Percentiles rank a stretch among this genome's conserved stretches.
Evolutionary conservation across 1,139 yeast species (phyloP).

Genomic region (Blastobotrys proliferans): DNA sequence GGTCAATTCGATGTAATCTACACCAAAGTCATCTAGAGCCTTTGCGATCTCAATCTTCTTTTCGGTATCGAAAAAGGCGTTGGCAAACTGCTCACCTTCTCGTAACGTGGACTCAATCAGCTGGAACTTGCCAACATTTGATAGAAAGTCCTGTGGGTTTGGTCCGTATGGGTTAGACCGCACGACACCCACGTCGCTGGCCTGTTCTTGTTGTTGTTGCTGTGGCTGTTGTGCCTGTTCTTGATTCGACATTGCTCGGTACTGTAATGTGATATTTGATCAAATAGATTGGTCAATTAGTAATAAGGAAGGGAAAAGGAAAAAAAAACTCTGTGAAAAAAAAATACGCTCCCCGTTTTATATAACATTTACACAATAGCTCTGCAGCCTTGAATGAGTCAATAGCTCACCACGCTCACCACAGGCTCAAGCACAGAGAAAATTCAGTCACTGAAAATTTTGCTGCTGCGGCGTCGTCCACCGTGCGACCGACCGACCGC

Average conservation of each 20-base stretch:
- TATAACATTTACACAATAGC: no score
- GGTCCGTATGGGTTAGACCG: constrained; percentile 84
- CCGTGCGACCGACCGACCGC: no score
- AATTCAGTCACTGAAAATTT: no score
- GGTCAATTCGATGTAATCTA: constrained; percentile 94
- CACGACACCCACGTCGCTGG: constrained; percentile 13
- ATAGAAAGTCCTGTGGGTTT: constrained; percentile 85
- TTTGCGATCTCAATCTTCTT: constrained; percentile 97
- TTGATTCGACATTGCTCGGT: constrained; percentile 11
- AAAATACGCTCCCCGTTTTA: neutral
- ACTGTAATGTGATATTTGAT: no score
- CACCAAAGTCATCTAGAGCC: constrained; percentile 97
- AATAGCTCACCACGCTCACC: no score
- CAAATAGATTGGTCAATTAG: neutral
- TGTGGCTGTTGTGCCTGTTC: constrained; percentile 6
- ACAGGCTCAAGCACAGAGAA: no score
- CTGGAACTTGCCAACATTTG: constrained; percentile 86
- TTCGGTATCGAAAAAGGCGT: constrained; percentile 91
- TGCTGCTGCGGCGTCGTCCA: no score
- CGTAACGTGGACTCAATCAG: constrained; percentile 92
- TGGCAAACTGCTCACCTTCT: constrained; percentile 99
- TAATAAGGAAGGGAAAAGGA: neutral
- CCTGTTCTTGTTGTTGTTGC: constrained; percentile 5
- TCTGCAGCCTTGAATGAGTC: no score
- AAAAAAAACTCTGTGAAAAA: no score